Base-by-base conservation (phyloP, 768 basidiomycete species). In the Rhizopogon rudus region DNA sequence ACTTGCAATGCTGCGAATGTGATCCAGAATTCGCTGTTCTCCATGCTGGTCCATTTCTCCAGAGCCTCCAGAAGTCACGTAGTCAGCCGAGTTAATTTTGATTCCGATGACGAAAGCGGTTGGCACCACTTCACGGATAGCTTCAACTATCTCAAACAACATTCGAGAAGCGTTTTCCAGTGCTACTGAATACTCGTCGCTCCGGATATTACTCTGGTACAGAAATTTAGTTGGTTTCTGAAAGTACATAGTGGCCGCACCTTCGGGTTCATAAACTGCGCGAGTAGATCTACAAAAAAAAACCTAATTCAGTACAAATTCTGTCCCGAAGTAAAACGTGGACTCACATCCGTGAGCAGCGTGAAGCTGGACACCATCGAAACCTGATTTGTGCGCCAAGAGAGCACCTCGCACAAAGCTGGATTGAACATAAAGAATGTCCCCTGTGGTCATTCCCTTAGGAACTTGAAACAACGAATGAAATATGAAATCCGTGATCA, bases 281-380 rank as follows among this genome's bases (percentile, higher is more conserved):
- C 77, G 17, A 95, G 71, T 22, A 95, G 76, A 68, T 93, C 91
- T 92, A 57, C 10, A 53, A 20, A 29, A 40, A 35, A 7, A 40
- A 35, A 7, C 10, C n/a, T 1, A 35, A 17, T 55, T 29, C 20
- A 37, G 35, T n/a, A 41, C 43, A 28, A 54, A 17, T 8, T 8
- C 28, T 12, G 35, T 20, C 29, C 25, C 22, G 17, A 53, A 42
- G 44, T 12, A 31, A 33, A 20, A 22, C 17, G 17, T 39, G 33
- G 5, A 81, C 88, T 69, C 53, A 91, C 88, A 94, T 39, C 93
- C 93, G 68, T 95, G 93, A 1, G 86, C 86, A 25, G 77, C 87
- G 66, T 97, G 95, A 9, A 98, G 58, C 63, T 97, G 82, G 3
- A 96, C 73, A 0, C 95, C 94, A 58, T 96, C 91, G 66, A 93